phyloP scores from a whole-genome alignment of 345 rosid species.

The Gossypioides kirkii region DNA sequence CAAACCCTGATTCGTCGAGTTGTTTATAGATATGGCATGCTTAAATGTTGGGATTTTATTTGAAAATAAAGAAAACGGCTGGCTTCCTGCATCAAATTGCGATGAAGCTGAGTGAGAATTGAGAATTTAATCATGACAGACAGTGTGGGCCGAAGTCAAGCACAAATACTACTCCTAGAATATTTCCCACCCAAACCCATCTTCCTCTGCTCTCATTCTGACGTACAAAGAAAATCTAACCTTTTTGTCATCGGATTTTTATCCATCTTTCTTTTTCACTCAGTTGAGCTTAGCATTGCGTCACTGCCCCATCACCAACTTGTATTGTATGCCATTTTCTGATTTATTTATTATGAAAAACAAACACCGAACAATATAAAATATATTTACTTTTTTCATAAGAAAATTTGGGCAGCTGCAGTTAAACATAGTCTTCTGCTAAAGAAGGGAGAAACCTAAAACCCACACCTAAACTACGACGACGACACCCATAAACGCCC shows the following conservation, averaged over 20 bases:
- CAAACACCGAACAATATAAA: constrained; percentile 12
- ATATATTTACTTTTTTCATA: neutral
- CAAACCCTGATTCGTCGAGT: too few relatives aligned
- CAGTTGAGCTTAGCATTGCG: neutral
- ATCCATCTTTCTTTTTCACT: constrained; percentile 10
- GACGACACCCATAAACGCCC: constrained; percentile 24
- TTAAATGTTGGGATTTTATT: too few relatives aligned
- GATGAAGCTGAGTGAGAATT: neutral
- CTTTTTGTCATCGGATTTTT: neutral
- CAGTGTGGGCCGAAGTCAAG: constrained; percentile 1
- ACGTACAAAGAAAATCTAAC: constrained; percentile 13
- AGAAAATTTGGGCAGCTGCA: constrained; percentile 31
- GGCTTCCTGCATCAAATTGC: neutral
- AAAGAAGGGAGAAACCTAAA: constrained; percentile 24
- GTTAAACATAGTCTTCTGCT: constrained; percentile 32
- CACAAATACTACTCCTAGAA: neutral
- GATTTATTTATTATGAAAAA: too few relatives aligned
- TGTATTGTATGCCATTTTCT: neutral
- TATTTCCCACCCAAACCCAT: neutral
- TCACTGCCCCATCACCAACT: constrained; percentile 1
- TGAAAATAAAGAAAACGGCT: too few relatives aligned
- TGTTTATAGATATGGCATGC: too few relatives aligned
- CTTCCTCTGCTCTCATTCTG: neutral
- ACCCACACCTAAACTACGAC: constrained; percentile 17
- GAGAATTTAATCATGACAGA: constrained; percentile 6